Conservation (phyloP, 1,284 basidiomycete genomes). For the Cryptococcus sp. region DNA sequence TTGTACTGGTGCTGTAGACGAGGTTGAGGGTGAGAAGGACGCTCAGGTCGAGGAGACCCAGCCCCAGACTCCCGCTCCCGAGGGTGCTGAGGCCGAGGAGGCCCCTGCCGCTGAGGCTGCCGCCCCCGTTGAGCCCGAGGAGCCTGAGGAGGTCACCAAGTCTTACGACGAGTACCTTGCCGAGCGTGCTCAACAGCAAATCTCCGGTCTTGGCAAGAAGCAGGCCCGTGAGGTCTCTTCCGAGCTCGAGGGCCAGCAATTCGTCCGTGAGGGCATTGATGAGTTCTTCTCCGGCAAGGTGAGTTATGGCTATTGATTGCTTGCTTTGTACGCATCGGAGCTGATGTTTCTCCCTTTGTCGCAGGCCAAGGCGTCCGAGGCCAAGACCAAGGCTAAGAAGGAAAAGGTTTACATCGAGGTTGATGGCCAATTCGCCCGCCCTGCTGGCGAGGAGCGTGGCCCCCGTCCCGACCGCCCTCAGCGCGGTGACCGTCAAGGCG, state of each 20-base stretch:
- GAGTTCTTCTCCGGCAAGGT: conserved; percentile 54
- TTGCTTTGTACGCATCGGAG: not conserved
- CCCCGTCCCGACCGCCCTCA: conserved; percentile 26
- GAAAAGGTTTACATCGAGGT: conserved; percentile 54
- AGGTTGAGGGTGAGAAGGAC: conserved; percentile 55
- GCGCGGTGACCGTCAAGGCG: conserved; percentile 26
- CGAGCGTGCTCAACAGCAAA: conserved; percentile 46
- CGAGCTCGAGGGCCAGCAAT: conserved; percentile 40
- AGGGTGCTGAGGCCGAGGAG: conserved; percentile 51
- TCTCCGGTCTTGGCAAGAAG: conserved; percentile 42
- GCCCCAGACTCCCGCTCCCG: conserved; percentile 37
- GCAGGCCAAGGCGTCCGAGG: conserved; percentile 78
- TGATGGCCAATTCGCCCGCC: conserved; percentile 52
- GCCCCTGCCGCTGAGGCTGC: conserved; percentile 22
- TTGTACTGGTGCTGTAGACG: conserved; percentile 40
- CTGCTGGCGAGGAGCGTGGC: conserved; percentile 21
- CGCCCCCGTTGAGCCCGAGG: conserved; percentile 56
- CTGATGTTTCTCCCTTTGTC: conserved; percentile 64
- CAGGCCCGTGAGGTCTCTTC: conserved; percentile 29
- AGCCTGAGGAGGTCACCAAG: conserved; percentile 89
- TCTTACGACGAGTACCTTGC: conserved; percentile 55
- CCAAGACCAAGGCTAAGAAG: conserved; percentile 79
- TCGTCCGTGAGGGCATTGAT: conserved; percentile 46
- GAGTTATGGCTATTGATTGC: conserved; percentile 11
- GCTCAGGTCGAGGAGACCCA: conserved; percentile 53